Conservation (phyloP, 495 filamentous ascomycete genomes). For the Geopyxis carbonaria region DNA sequence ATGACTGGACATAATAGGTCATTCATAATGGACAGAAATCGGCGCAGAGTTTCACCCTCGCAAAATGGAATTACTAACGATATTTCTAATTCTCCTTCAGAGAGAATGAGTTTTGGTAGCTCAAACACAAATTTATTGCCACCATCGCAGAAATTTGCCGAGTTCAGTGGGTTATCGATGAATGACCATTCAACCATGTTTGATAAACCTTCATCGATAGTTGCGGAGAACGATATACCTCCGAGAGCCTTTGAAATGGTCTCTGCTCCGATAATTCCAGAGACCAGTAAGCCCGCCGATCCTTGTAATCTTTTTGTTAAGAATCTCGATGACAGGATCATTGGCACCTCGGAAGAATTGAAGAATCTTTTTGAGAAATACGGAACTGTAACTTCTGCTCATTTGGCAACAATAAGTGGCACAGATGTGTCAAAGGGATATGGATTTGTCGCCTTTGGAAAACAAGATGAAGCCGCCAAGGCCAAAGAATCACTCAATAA, state of each 20-base stretch:
- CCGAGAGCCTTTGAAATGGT: constrained; percentile 12
- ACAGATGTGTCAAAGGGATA: constrained; percentile 86
- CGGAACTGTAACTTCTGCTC: constrained; percentile 86
- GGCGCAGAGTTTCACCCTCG: too few species aligned
- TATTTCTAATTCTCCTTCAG: too few species aligned
- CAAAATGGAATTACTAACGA: too few species aligned
- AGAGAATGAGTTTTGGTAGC: too few species aligned
- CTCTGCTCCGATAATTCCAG: constrained; percentile 15
- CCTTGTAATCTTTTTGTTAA: constrained; percentile 94
- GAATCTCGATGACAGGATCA: constrained; percentile 44
- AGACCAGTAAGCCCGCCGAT: constrained; percentile 19
- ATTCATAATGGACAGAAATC: too few species aligned
- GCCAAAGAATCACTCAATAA: constrained; percentile 86
- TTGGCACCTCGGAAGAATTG: constrained; percentile 30
- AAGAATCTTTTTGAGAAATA: constrained; percentile 63
- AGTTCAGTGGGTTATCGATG: too few species aligned
- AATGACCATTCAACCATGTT: too few species aligned
- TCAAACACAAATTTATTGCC: too few species aligned
- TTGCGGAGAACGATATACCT: too few species aligned
- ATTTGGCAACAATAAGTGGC: constrained; percentile 70
- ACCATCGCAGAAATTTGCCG: too few species aligned
- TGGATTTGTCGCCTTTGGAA: constrained; percentile 92
- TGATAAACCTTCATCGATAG: too few species aligned
- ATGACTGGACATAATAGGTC: too few species aligned
- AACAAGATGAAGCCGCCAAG: constrained; percentile 67